Percentiles rank a stretch among this genome's conserved stretches.
These are phyloP conservation scores for Stylosanthes scabra DNA, from an alignment of 331 rosid genomes.

Conservation along the genomic window DNA sequence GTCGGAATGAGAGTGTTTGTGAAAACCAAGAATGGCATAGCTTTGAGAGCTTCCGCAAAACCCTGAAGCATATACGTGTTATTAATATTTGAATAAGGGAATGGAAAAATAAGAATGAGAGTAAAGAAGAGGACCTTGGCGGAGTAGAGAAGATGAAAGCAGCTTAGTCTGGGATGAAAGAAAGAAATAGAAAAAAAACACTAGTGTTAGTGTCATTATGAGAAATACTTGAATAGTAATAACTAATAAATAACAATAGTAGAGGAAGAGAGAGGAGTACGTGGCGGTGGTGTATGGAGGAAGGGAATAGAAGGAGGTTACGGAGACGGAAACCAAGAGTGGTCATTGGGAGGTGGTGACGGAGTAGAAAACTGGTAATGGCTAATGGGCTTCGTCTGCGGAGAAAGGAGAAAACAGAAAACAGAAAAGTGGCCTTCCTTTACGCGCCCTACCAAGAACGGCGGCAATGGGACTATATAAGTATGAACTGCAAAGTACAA, in stretches of 20 bases:
- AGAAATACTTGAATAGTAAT: background rate
- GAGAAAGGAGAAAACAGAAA: background rate
- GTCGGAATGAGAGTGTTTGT: constrained; percentile 32
- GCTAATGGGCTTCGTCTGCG: no score
- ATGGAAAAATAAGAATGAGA: background rate
- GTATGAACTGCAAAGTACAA: no score
- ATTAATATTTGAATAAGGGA: no score
- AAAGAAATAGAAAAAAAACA: constrained; percentile 34
- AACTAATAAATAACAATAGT: background rate
- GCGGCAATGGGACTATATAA: no score
- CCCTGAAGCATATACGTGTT: constrained; percentile 47
- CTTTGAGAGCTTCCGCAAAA: constrained; percentile 51
- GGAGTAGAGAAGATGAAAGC: constrained; percentile 43
- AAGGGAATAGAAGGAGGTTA: constrained; percentile 39
- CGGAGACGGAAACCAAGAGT: constrained; percentile 62
- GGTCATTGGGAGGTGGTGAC: constrained; percentile 52
- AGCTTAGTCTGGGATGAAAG: constrained; percentile 44
- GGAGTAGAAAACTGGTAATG: no score
- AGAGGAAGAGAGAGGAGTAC: constrained; percentile 23
- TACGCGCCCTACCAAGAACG: constrained; percentile 31
- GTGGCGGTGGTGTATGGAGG: constrained; percentile 31
- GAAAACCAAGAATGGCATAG: constrained; percentile 43
- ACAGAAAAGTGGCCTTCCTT: background rate
- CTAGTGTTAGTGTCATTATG: background rate
- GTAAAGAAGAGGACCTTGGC: constrained; percentile 44